phyloP scores from a whole-genome alignment of 2,329 filamentous ascomycete genomes.

The Coniochaeta ligniaria region DNA sequence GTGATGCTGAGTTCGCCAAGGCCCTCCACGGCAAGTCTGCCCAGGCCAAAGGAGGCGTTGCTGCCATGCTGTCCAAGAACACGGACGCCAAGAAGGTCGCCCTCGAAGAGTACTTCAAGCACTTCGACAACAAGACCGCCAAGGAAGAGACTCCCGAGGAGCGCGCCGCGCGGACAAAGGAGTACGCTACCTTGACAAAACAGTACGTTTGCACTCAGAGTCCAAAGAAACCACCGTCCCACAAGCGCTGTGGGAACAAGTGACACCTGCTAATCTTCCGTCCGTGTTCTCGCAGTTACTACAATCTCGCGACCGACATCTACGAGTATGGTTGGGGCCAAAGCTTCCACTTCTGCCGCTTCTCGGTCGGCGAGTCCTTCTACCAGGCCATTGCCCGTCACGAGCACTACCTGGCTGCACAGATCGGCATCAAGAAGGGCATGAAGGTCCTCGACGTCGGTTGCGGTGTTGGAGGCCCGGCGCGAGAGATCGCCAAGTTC shows the following conservation, averaged over 20 bases:
- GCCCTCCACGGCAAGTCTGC: conserved; percentile 73
- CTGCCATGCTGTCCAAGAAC: conserved; percentile 83
- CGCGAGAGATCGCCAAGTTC: conserved; percentile 94
- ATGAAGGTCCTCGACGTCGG: conserved; percentile 94
- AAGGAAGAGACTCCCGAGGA: conserved; percentile 76
- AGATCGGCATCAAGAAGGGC: conserved; percentile 76
- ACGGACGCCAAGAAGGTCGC: conserved; percentile 46
- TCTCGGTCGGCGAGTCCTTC: conserved; percentile 80
- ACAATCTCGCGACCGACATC: conserved; percentile 91
- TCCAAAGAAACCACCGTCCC: background rate
- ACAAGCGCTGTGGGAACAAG: no score
- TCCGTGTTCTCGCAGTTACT: conserved; percentile 55
- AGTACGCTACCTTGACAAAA: conserved; percentile 89
- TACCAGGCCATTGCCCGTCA: conserved; percentile 88
- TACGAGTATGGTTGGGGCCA: conserved; percentile 97
- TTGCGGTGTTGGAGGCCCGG: conserved; percentile 93
- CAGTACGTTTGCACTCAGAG: conserved; percentile 52
- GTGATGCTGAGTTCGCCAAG: conserved; percentile 88
- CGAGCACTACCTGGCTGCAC: conserved; percentile 93
- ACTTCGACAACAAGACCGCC: conserved; percentile 70
- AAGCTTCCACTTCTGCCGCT: conserved; percentile 97
- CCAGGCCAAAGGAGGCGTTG: conserved; percentile 62
- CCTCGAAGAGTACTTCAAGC: conserved; percentile 79
- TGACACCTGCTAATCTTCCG: conserved; percentile 10
- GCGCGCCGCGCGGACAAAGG: conserved; percentile 70